A percentile compares a stretch with the other conserved stretches of the same genome.
Evolutionary conservation across 345 rosid species (phyloP).

Genomic region (Turnera subulata): DNA sequence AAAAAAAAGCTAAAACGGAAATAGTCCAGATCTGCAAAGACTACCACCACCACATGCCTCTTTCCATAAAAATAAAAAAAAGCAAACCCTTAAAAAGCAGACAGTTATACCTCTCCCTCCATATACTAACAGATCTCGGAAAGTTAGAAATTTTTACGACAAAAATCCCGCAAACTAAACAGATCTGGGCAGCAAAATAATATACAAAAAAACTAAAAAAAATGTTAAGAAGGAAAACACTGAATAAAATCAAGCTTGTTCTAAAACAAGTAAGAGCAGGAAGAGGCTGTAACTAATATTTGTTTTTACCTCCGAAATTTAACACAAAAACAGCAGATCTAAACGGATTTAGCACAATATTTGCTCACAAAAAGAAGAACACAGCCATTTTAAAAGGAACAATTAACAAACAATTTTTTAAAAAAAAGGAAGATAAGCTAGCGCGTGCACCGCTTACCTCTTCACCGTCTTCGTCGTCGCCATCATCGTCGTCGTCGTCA

Average conservation of each 20-base stretch:
- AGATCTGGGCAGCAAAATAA: constrained; percentile 19
- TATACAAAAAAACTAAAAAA: not conserved
- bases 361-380: too few relatives aligned
- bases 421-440: not conserved
- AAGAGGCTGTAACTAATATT: too few relatives aligned
- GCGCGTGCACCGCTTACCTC: constrained; percentile 13
- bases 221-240: not conserved
- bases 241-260: not conserved
- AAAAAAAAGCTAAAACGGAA: too few relatives aligned
- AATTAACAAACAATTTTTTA: not conserved
- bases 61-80: too few relatives aligned
- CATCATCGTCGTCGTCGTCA: constrained; percentile 22
- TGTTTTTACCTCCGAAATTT: not conserved
- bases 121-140: not conserved
- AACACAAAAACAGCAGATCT: constrained; percentile 28
- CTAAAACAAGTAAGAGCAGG: too few relatives aligned
- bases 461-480: constrained; percentile 22
- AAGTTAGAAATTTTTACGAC: too few relatives aligned
- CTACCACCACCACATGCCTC: too few relatives aligned
- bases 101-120: not conserved
- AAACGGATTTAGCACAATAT: constrained; percentile 1
- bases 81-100: too few relatives aligned
- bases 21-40: not conserved
- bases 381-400: not conserved
- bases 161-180: not conserved